A percentile compares a stretch with the other conserved stretches of the same genome.
Conservation (phyloP, 192 early-diverging fungal species). For the Coemansia sp. region DNA sequence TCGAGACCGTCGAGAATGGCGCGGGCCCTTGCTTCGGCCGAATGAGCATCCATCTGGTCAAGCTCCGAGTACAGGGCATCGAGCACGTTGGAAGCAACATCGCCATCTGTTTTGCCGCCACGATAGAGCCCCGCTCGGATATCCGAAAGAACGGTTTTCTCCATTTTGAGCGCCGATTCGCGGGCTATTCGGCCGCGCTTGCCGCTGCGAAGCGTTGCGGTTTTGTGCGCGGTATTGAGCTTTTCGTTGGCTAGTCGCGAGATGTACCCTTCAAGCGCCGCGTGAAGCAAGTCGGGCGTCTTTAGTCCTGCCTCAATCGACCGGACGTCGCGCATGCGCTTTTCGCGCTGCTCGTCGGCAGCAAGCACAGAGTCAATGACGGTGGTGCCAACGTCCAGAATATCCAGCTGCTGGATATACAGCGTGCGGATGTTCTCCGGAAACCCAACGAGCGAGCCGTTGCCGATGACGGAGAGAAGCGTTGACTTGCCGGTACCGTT, state of each 20-base stretch:
- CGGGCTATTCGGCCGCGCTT: constrained; percentile 65
- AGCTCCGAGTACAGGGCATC: constrained; percentile 60
- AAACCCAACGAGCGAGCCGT: constrained; percentile 76
- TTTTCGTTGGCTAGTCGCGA: constrained; percentile 46
- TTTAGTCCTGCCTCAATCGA: constrained; percentile 52
- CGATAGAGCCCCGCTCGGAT: constrained; percentile 27
- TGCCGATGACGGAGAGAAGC: constrained; percentile 91
- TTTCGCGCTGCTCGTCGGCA: constrained; percentile 63
- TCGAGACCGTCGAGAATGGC: constrained; percentile 76
- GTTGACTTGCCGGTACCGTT: constrained; percentile 96
- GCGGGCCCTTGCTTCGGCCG: constrained; percentile 66
- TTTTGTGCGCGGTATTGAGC: constrained; percentile 53
- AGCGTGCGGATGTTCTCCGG: constrained; percentile 79
- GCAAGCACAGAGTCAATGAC: constrained; percentile 66
- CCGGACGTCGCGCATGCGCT: constrained; percentile 50
- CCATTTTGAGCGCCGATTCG: constrained; percentile 55
- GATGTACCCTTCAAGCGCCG: constrained; percentile 51
- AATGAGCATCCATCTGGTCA: constrained; percentile 63
- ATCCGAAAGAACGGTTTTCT: constrained; percentile 33
- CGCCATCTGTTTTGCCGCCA: constrained; percentile 33
- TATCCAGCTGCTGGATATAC: constrained; percentile 81
- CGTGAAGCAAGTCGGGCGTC: constrained; percentile 22
- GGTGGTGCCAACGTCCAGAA: constrained; percentile 52
- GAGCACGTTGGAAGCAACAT: constrained; percentile 61
- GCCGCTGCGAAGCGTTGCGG: constrained; percentile 68